Evolutionary conservation across 2,329 filamentous ascomycete species (phyloP).

Genomic region (Paracoccidioides brasiliensis): DNA sequence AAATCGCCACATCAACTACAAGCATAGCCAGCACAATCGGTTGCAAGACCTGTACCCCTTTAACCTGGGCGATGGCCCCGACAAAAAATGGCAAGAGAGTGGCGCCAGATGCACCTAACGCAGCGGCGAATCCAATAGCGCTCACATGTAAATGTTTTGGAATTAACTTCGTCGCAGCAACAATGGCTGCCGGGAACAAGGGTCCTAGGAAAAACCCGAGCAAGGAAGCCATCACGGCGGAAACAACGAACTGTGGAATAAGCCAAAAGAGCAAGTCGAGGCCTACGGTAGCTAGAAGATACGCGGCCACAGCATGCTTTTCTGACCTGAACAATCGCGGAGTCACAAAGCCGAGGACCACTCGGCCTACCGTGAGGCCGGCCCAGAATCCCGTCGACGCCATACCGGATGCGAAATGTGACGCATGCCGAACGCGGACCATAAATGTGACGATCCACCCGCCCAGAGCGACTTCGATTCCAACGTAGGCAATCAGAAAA

Average conservation of each 20-base stretch:
- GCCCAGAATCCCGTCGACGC: slow-evolving; percentile 74
- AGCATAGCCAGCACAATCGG: slow-evolving; percentile 45
- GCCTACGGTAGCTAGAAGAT: slow-evolving; percentile 50
- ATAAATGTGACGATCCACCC: slow-evolving; percentile 83
- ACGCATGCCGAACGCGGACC: slow-evolving; percentile 59
- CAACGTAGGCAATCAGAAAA: slow-evolving; percentile 69
- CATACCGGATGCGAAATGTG: slow-evolving; percentile 59
- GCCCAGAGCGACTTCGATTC: slow-evolving; percentile 55
- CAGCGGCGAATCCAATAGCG: slow-evolving; percentile 69
- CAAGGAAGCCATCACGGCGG: slow-evolving; percentile 55
- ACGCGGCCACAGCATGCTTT: slow-evolving; percentile 50
- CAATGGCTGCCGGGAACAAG: slow-evolving; percentile 61
- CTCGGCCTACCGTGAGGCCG: slow-evolving; percentile 60
- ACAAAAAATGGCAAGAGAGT: slow-evolving; percentile 33
- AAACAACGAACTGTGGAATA: slow-evolving; percentile 61
- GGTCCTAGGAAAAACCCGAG: slow-evolving; percentile 72
- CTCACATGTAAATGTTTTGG: slow-evolving; percentile 61
- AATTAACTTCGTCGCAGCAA: slow-evolving; percentile 60
- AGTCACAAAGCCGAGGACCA: slow-evolving; percentile 64
- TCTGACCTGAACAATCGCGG: slow-evolving; percentile 51
- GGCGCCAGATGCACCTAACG: slow-evolving; percentile 62
- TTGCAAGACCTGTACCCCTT: slow-evolving; percentile 47
- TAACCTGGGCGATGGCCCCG: slow-evolving; percentile 39
- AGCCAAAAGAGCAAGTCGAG: slow-evolving; percentile 70
- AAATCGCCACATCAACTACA: slow-evolving; percentile 38